Conservation (phyloP, 257 asterid genomes). For the Avicennia marina region DNA sequence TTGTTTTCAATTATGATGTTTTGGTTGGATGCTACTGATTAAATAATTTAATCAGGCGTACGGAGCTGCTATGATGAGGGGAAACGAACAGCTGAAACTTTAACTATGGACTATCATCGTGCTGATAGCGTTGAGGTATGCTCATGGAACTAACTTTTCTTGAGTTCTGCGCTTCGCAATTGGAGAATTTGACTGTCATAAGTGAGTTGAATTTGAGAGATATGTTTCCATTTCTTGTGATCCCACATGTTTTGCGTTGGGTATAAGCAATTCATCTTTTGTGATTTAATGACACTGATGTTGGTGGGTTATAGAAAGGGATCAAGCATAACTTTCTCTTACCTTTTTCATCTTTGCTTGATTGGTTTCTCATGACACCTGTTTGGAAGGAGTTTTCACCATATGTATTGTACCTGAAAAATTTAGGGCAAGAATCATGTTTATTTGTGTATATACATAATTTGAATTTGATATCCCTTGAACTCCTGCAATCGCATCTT, state of each 20-base stretch:
- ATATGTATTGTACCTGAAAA: neutral
- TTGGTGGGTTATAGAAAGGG: too few species aligned
- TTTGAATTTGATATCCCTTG: neutral
- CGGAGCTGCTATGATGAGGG: slow-evolving; percentile 98
- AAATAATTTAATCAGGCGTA: slow-evolving; percentile 46
- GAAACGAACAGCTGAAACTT: slow-evolving; percentile 90
- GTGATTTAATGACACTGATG: neutral
- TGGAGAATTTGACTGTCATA: neutral
- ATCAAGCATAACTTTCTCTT: too few species aligned
- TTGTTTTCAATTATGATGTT: neutral
- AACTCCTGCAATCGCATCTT: neutral
- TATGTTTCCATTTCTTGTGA: neutral
- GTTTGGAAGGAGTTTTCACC: neutral
- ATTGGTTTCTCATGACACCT: too few species aligned
- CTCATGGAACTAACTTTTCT: neutral
- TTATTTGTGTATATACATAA: too few species aligned
- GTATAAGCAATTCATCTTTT: neutral
- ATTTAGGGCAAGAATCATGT: neutral
- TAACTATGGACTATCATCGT: slow-evolving; percentile 96
- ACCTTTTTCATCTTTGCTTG: too few species aligned
- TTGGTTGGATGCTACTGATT: slow-evolving; percentile 12
- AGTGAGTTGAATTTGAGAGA: neutral
- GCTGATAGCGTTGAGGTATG: slow-evolving; percentile 84
- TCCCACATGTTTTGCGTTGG: neutral
- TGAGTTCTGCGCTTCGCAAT: neutral